These are phyloP conservation scores for Pseudopithomyces chartarum DNA, from an alignment of 2,329 filamentous ascomycete species.

Conservation along the genomic window DNA sequence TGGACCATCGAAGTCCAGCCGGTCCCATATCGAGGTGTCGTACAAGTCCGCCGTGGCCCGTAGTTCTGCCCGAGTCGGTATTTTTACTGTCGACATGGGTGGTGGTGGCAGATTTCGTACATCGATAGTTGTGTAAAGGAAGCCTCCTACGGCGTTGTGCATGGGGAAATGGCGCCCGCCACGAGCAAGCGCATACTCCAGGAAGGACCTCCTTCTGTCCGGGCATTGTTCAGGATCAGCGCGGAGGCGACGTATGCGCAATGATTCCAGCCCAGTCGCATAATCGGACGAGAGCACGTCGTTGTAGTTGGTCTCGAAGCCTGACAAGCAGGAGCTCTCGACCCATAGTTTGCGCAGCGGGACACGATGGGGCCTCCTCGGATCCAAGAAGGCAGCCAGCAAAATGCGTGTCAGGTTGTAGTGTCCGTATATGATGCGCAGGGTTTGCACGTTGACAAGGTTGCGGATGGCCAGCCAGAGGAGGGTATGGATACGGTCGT, in stretches of 20 bases:
- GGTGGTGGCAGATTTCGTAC: constrained; percentile 17
- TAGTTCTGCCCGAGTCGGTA: constrained; percentile 17
- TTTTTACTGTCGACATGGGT: constrained; percentile 7
- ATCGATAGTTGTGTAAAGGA: constrained; percentile 34
- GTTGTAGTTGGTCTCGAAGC: constrained; percentile 22
- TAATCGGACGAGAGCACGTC: constrained; percentile 24
- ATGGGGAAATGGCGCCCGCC: constrained; percentile 24
- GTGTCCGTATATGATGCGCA: constrained; percentile 53
- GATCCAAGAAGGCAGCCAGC: constrained; percentile 48
- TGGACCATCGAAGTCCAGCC: constrained; percentile 12
- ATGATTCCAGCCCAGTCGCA: constrained; percentile 44
- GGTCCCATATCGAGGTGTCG: constrained; percentile 34
- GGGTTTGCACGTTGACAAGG: constrained; percentile 50
- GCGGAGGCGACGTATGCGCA: constrained; percentile 50
- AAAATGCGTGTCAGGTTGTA: constrained; percentile 47
- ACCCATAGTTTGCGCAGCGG: constrained; percentile 52
- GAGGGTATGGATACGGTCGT: constrained; percentile 47
- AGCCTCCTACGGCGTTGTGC: constrained; percentile 40
- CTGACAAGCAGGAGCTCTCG: constrained; percentile 49
- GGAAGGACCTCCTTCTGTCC: constrained; percentile 19
- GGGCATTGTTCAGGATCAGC: constrained; percentile 22
- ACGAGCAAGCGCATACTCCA: constrained; percentile 33
- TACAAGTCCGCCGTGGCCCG: constrained; percentile 22
- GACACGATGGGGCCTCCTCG: constrained; percentile 25
- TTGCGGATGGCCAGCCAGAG: constrained; percentile 45